These are phyloP conservation scores for Paramecium sexaurelia DNA, from an alignment of 73 alveolate genomes.

Conservation along the genomic window DNA sequence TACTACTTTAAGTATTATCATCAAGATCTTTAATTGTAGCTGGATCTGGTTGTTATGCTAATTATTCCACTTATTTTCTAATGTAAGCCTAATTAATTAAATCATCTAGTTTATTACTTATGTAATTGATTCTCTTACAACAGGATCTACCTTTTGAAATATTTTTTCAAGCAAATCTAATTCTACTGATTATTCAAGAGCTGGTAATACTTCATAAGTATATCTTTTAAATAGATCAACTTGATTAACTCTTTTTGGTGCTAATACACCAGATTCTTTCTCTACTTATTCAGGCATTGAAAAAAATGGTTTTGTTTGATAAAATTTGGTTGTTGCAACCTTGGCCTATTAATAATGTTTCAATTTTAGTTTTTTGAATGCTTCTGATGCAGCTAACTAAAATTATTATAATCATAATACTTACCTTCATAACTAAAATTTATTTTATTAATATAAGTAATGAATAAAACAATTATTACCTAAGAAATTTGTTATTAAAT, in stretches of 20 bases:
- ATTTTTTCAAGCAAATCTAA: neutral
- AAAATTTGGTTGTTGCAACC: neutral
- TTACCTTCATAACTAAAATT: slow-evolving; percentile 35
- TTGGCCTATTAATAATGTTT: neutral
- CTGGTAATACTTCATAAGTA: slow-evolving; percentile 41
- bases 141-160: slow-evolving; percentile 43
- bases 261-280: slow-evolving; percentile 7
- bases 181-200: slow-evolving; percentile 14
- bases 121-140: slow-evolving; percentile 47
- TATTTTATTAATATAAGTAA: neutral
- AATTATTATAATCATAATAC: neutral
- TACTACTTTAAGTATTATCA: neutral
- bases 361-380: slow-evolving; percentile 22
- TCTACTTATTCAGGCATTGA: neutral
- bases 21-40: neutral
- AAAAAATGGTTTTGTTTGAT: neutral
- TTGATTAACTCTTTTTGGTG: slow-evolving; percentile 46
- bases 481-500: neutral
- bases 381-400: slow-evolving; percentile 47
- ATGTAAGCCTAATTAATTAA: neutral
- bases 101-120: neutral
- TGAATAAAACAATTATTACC: neutral
- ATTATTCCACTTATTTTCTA: slow-evolving; percentile 53
- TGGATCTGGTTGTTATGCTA: neutral
- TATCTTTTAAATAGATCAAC: slow-evolving; percentile 47